phyloP scores from a whole-genome alignment of 2,329 filamentous ascomycete genomes.

The Cladosporium sphaerospermum region DNA sequence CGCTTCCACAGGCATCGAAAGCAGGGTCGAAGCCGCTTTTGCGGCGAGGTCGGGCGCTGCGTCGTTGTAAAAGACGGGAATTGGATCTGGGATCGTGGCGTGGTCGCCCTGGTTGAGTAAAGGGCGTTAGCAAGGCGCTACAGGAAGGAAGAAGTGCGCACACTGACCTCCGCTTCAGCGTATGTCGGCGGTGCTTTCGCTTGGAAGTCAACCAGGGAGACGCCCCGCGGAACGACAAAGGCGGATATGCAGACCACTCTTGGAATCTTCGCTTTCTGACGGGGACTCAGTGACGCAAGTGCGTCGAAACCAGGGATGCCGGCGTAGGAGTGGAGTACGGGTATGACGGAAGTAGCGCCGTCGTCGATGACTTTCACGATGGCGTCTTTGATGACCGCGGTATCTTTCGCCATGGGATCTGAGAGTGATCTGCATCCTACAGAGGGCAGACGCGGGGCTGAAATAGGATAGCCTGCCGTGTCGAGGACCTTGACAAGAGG shows the following conservation, averaged over 20 bases:
- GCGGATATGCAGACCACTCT: no score
- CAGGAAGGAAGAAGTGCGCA: fast-evolving
- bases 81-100: constrained; percentile 12
- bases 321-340: constrained; percentile 18
- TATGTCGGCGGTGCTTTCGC: not conserved
- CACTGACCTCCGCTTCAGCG: not conserved
- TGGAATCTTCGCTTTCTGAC: no score
- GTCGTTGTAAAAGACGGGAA: constrained; percentile 17
- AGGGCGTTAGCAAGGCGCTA: not conserved
- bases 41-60: constrained; percentile 13
- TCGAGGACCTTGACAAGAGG: constrained; percentile 13
- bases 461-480: constrained; percentile 14
- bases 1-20: constrained; percentile 10
- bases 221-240: no score
- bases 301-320: constrained; percentile 19
- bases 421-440: constrained; percentile 2
- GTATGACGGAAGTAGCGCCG: constrained; percentile 15
- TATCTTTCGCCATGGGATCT: constrained; percentile 13
- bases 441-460: constrained; percentile 15
- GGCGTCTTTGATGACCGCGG: constrained; percentile 13
- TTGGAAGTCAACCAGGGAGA: no score
- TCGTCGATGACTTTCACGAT: constrained; percentile 13
- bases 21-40: constrained; percentile 13
- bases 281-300: constrained; percentile 12
- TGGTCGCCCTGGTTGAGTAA: not conserved